Evolutionary conservation across 192 early-diverging fungal genomes (phyloP).

Genomic region (Phlyctochytrium planicorne): DNA sequence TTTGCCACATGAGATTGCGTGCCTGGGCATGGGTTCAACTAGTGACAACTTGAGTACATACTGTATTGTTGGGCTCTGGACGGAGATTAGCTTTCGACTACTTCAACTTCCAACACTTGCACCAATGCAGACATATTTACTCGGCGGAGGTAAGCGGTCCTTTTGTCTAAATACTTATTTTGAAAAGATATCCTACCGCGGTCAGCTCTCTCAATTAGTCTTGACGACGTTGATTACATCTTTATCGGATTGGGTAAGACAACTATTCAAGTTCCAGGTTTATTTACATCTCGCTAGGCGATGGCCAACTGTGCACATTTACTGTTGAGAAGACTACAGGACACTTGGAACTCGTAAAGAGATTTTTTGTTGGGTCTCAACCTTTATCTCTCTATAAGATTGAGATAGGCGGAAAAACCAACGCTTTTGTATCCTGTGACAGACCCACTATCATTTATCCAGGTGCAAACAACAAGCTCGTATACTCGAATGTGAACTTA

Average conservation of each 20-base stretch:
- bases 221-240: conserved; percentile 70
- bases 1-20: conserved; percentile 71
- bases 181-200: conserved; percentile 58
- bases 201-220: conserved; percentile 53
- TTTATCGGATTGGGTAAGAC: conserved; percentile 71
- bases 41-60: conserved; percentile 27
- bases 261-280: background rate
- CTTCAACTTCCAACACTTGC: conserved; percentile 59
- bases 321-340: conserved; percentile 39
- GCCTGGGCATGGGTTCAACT: conserved; percentile 64
- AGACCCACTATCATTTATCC: conserved; percentile 77
- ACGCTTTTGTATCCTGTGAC: conserved; percentile 82
- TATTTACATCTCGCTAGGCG: conserved; percentile 38
- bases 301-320: conserved; percentile 82
- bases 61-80: conserved; percentile 73
- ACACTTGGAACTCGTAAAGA: conserved; percentile 54
- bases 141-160: too few relatives aligned
- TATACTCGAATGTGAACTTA: conserved; percentile 83
- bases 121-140: too few relatives aligned
- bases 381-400: conserved; percentile 66
- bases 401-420: conserved; percentile 23
- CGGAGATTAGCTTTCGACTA: conserved; percentile 56
- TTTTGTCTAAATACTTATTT: too few relatives aligned
- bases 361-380: conserved; percentile 74
- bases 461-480: conserved; percentile 58